Evolutionary conservation across 2,329 filamentous ascomycete genomes (phyloP).

Genomic region (Venturiaceae sp.): DNA sequence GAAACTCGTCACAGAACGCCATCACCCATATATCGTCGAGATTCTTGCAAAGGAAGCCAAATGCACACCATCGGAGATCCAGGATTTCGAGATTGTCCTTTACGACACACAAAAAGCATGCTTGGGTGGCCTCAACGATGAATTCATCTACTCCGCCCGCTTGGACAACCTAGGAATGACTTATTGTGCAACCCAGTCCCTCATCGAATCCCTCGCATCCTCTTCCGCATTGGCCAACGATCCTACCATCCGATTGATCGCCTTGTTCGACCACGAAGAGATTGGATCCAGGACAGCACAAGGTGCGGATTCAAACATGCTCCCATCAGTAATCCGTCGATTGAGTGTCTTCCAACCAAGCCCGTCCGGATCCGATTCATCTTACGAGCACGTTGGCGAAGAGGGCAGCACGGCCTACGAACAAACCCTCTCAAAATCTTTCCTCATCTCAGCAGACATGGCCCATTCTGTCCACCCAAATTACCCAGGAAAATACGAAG

Average conservation of each 20-base stretch:
- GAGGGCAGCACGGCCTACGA: slow-evolving; percentile 68
- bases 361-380: slow-evolving; percentile 28
- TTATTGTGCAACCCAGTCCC: slow-evolving; percentile 77
- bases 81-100: slow-evolving; percentile 94
- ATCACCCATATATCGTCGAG: slow-evolving; percentile 80
- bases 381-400: slow-evolving; percentile 40
- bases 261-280: slow-evolving; percentile 96
- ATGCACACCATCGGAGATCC: slow-evolving; percentile 58
- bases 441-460: slow-evolving; percentile 96
- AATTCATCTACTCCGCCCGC: slow-evolving; percentile 92
- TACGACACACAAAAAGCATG: slow-evolving; percentile 91
- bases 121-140: slow-evolving; percentile 81
- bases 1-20: slow-evolving; percentile 66
- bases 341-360: slow-evolving; percentile 65
- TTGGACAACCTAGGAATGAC: slow-evolving; percentile 96
- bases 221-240: slow-evolving; percentile 62
- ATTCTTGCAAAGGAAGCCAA: slow-evolving; percentile 73
- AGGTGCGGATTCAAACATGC: slow-evolving; percentile 83
- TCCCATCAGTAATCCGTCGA: slow-evolving; percentile 78
- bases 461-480: slow-evolving; percentile 94
- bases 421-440: slow-evolving; percentile 82
- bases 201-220: slow-evolving; percentile 67
- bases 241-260: slow-evolving; percentile 75
- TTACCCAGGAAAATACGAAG: slow-evolving; percentile 85
- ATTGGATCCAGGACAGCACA: slow-evolving; percentile 90